Base-by-base conservation (phyloP, 2,329 filamentous ascomycete genomes). In the Sclerotinia glacialis region DNA sequence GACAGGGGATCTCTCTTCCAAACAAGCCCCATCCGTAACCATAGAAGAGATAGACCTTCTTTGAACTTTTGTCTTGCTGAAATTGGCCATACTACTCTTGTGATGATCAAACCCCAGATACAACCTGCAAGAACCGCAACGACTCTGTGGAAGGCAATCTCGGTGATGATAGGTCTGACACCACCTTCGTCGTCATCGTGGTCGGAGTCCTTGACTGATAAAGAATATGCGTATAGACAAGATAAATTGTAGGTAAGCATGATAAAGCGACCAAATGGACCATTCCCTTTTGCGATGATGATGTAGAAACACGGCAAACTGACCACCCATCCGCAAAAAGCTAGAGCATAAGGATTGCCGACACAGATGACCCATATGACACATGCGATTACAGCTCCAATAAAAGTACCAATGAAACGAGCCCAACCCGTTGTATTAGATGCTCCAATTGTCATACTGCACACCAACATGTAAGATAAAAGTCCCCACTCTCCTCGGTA, bases 401-500 rank as follows among this genome's bases (percentile, higher is more conserved):
- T 82, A 44, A 92, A 83, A 1, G 94, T 99, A 67, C 94, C 95
- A 11, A 92, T 82, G 75, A 98, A 94, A 72, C 95, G 88, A 59
- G 93, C 88, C 74, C 88, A 87, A 5, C 93, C 93, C 0, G 94
- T 97, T 1, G 94, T 97, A 77, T 98, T 99, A 31, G 93, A 92
- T 9, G 95, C 93, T 37, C 95, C 95, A 28, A 97, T 94, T 0
- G 94, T 99, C 93, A 97, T 98, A 47, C 91, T 93, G 76, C 93
- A 96, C 31, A 99, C 95, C 75, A 98, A 88, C 94, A 98, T 98
- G 80, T 97, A 98, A 0, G 93, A 97, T 65, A 99, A 78, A 2
- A 99, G 83, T 28, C 95, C 95, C 95, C 95, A 99, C 82, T 99
- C 95, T 40, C 94, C 94, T 76, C 94, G 85, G 92, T 93, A 98